Conservation (phyloP, 2,329 filamentous ascomycete species). For the Aspergillus pseudoterreus region DNA sequence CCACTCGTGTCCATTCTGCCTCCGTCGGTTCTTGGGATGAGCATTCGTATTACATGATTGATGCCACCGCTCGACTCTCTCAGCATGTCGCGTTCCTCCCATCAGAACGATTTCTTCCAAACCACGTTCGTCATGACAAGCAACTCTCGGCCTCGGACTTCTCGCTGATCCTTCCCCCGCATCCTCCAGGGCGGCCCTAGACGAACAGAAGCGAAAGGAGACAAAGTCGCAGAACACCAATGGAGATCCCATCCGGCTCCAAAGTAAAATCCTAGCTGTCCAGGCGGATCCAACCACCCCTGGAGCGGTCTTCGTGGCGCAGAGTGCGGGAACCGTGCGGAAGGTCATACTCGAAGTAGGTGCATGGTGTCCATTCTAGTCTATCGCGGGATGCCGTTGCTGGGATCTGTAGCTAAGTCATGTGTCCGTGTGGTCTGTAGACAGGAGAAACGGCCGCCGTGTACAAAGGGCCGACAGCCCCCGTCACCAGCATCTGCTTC, state of each 20-base stretch:
- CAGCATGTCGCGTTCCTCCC: constrained; percentile 63
- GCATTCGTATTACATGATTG: not conserved
- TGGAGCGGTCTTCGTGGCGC: constrained; percentile 70
- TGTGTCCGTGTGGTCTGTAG: constrained; percentile 26
- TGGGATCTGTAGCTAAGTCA: constrained; percentile 10
- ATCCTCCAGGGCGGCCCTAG: constrained; percentile 43
- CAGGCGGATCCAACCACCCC: constrained; percentile 62
- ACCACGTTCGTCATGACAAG: constrained; percentile 64
- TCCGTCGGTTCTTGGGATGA: not conserved
- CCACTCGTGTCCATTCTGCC: not conserved
- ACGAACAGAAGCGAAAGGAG: constrained; percentile 59
- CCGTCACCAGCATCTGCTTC: constrained; percentile 72
- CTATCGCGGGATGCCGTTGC: constrained; percentile 4
- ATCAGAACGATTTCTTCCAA: constrained; percentile 85
- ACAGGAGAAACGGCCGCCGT: constrained; percentile 42
- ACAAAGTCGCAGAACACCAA: constrained; percentile 75
- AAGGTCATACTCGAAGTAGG: constrained; percentile 72
- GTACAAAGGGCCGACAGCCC: constrained; percentile 73
- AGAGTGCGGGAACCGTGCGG: constrained; percentile 78
- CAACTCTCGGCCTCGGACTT: not conserved
- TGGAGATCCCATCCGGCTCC: constrained; percentile 74
- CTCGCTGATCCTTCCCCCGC: constrained; percentile 10
- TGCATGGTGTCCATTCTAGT: constrained; percentile 26
- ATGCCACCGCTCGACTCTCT: not conserved
- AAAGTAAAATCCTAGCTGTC: constrained; percentile 81